A percentile compares a stretch with the other conserved stretches of the same genome.
phyloP scores from a whole-genome alignment of 2,329 filamentous ascomycete species.

The Fusarium drepaniforme region DNA sequence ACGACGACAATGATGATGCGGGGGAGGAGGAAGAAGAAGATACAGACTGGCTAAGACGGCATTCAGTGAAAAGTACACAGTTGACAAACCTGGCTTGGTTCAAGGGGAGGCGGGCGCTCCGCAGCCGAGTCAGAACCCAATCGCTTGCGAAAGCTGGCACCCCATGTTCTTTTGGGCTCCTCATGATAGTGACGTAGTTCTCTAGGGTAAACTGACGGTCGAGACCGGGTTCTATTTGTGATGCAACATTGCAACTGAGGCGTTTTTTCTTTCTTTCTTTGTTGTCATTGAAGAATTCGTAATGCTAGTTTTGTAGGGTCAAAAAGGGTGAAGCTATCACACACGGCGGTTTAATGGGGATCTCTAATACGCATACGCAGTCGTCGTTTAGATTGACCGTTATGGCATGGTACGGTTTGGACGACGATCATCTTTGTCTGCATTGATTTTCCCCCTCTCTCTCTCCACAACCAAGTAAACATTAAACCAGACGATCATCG shows the following conservation, averaged over 20 bases:
- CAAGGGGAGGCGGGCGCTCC: conserved; percentile 23
- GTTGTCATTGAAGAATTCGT: not conserved
- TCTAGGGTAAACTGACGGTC: not conserved
- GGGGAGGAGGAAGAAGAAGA: not conserved
- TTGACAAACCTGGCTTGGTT: conserved; percentile 19
- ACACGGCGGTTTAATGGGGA: not conserved
- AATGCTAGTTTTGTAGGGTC: not conserved
- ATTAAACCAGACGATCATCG: conserved; percentile 25
- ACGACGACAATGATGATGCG: not conserved
- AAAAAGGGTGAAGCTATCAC: conserved; percentile 2
- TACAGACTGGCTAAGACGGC: not conserved
- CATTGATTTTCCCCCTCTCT: not conserved
- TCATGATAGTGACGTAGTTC: conserved; percentile 32
- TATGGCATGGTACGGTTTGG: not conserved
- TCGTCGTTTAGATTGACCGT: conserved; percentile 1
- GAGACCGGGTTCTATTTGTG: not conserved
- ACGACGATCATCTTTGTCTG: conserved; percentile 18
- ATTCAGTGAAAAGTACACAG: not conserved
- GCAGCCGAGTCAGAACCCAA: conserved; percentile 39
- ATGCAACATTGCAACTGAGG: conserved; percentile 34
- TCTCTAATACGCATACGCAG: not conserved
- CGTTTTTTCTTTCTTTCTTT: not conserved
- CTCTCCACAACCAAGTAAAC: conserved; percentile 23
- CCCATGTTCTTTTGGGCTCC: not conserved
- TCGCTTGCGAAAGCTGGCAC: conserved; percentile 7